Evolutionary conservation across 2,329 filamentous ascomycete species (phyloP), one percentile per base, ranked within the genome.

Genomic region (Neopestalotiopsis rosae): DNA sequence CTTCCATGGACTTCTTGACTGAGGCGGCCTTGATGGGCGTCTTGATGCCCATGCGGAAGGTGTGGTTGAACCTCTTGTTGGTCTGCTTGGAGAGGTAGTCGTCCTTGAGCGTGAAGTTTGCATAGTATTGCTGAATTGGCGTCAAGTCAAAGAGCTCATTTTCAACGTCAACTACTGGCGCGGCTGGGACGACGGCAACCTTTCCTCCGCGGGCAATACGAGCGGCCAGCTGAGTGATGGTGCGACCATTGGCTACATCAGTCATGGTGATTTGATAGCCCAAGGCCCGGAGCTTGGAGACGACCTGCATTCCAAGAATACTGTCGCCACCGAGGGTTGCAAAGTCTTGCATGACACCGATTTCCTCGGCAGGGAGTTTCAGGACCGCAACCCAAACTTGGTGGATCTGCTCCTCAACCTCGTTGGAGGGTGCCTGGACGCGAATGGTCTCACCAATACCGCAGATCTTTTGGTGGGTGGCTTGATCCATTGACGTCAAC

Each of bases 41-140:
- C 5, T 77, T 74, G 7, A 85, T 61, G 1, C 76, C 76, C 5
- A 86, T 71, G 0, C 80, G 77, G 57, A 83, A 83, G 10, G 80
- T 84, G 69, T 86, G 84, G 67, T 68, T 68, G 62, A 68, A 84
- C 20, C 66, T 52, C 66, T 81, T 81, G 32, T 81, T 74, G 3
- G 78, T 79, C 2, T 81, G 73, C 0, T 62, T 62, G 13, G 59
- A 62, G 13, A 62, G 32, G 32, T 62, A 62, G 59, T 62, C 59
- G 7, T 34, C 72, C 71, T 17, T 66, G 62, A 17, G 70, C 24
- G 67, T 61, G 7, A 58, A 57, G 42, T 63, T 77, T 64, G 69
- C 82, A 67, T 83, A 83, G 40, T 83, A 75, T 28, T 79, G 76
- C 66, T 85, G 84, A 42, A 85, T 81, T 0, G 84, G 84, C 0